phyloP scores from a whole-genome alignment of 2,329 filamentous ascomycete genomes.

The Mycosphaerella sp. region DNA sequence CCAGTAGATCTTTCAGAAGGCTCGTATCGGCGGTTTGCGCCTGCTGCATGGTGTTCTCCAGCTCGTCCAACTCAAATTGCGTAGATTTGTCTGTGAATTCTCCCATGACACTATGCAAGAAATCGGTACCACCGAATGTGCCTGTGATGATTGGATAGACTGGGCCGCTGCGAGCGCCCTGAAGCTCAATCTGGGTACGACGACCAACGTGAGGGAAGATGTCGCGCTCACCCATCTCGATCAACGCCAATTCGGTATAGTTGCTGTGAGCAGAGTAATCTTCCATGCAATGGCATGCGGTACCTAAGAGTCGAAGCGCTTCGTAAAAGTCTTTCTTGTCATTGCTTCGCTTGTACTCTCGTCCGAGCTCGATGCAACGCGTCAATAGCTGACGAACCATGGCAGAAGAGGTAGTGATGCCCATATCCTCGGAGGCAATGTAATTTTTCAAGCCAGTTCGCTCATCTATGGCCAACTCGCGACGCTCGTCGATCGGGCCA shows the following conservation, averaged over 20 bases:
- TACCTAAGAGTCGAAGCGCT: conserved; percentile 77
- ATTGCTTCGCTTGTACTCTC: conserved; percentile 59
- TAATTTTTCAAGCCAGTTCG: conserved; percentile 67
- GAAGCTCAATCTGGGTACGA: conserved; percentile 62
- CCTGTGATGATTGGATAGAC: conserved; percentile 84
- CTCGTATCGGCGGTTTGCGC: conserved; percentile 56
- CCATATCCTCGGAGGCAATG: conserved; percentile 74
- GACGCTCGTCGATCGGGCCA: conserved; percentile 63
- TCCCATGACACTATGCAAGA: conserved; percentile 63
- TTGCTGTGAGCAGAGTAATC: conserved; percentile 93
- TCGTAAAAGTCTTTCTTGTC: conserved; percentile 78
- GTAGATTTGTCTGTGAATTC: conserved; percentile 81
- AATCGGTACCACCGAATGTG: conserved; percentile 92
- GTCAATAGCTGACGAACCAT: conserved; percentile 69
- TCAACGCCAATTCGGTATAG: conserved; percentile 80
- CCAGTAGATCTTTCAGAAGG: conserved; percentile 74
- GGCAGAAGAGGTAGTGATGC: conserved; percentile 74
- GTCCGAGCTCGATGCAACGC: conserved; percentile 70
- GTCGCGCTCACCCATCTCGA: conserved; percentile 73
- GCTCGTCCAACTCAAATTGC: conserved; percentile 82
- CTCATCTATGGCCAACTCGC: conserved; percentile 72
- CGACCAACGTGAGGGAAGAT: conserved; percentile 84
- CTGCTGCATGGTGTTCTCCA: conserved; percentile 71
- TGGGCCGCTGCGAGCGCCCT: conserved; percentile 51
- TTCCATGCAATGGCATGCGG: conserved; percentile 82